Evolutionary conservation across 768 basidiomycete species (phyloP).

Genomic region (Podaxis pistillaris): DNA sequence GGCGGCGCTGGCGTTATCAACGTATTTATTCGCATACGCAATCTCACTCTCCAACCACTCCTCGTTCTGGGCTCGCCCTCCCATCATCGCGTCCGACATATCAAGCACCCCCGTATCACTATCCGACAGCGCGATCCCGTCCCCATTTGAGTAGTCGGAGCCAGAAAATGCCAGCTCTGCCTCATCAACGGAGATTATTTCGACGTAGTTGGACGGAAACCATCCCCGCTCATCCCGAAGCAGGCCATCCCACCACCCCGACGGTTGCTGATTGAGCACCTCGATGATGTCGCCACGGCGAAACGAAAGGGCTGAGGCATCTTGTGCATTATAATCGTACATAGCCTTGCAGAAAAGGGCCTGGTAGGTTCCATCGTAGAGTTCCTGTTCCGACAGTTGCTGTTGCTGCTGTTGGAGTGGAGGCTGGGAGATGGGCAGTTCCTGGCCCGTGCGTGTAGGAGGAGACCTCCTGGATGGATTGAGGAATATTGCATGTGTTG

Average conservation of each 20-base stretch:
- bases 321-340: conserved; percentile 89
- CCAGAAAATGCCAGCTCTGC: conserved; percentile 64
- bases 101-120: conserved; percentile 39
- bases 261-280: conserved; percentile 85
- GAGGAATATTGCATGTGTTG: conserved; percentile 6
- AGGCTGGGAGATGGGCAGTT: background rate
- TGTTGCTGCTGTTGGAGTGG: conserved; percentile 7
- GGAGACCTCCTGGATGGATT: background rate
- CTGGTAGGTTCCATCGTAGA: conserved; percentile 49
- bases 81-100: conserved; percentile 48
- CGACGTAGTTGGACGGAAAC: conserved; percentile 97
- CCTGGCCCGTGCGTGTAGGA: background rate
- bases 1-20: background rate
- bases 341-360: conserved; percentile 89
- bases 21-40: conserved; percentile 27
- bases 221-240: conserved; percentile 88
- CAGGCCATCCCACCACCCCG: conserved; percentile 98
- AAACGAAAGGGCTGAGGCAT: conserved; percentile 88
- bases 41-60: conserved; percentile 58
- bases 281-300: conserved; percentile 87
- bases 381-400: conserved; percentile 26
- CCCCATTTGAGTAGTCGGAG: conserved; percentile 43
- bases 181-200: conserved; percentile 74
- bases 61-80: conserved; percentile 47
- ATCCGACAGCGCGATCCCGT: conserved; percentile 23